Evolutionary conservation across 371 early-diverging fungal species (phyloP), one percentile per base, ranked within the genome.

Genomic region (Dichotomocladium elegans): DNA sequence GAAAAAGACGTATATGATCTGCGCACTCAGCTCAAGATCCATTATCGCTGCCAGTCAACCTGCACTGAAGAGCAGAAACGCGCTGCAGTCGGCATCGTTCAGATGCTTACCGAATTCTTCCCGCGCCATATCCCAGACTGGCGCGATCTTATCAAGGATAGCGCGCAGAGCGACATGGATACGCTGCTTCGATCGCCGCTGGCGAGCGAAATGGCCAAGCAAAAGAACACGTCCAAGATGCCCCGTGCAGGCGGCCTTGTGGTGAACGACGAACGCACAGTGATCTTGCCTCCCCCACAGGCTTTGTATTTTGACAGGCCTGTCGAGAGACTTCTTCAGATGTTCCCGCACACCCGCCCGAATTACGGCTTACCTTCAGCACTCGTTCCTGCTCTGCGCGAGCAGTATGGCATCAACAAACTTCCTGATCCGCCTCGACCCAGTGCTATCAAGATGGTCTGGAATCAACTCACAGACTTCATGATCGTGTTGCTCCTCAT

Each of bases 281-380:
- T 47, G 68, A 79, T 57, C 63, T 58, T 64, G 52, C 74, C 50
- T 54, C 77, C 85, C 15, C 85, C 85, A 11, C 81, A 75, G 62
- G 85, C 91, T 0, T 79, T 96, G 17, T 94, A 95, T 72, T 94
- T 91, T 79, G 96, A 96, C 71, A 70, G 83, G 50, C 81, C 85
- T 22, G 79, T 85, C 37, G 84, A 90, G 51, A 80, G 80, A 65
- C 55, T 93, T 29, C 63, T 88, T 27, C 79, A 80, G 17, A 96
- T 96, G 96, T 96, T 85, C 69, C 71, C 66, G 8, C 60, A 86
- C 28, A 91, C 90, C 3, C 79, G 88, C 51, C 52, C 80, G 4
- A 69, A 79, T 3, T 77, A 69, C 1, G 97, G 97, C 2, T 63
- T 96, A 12, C 57, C 82, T 1, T 57, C 70, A 2, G 64, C 66